Conservation (phyloP, 768 basidiomycete species). For the Lyophyllum shimeji region DNA sequence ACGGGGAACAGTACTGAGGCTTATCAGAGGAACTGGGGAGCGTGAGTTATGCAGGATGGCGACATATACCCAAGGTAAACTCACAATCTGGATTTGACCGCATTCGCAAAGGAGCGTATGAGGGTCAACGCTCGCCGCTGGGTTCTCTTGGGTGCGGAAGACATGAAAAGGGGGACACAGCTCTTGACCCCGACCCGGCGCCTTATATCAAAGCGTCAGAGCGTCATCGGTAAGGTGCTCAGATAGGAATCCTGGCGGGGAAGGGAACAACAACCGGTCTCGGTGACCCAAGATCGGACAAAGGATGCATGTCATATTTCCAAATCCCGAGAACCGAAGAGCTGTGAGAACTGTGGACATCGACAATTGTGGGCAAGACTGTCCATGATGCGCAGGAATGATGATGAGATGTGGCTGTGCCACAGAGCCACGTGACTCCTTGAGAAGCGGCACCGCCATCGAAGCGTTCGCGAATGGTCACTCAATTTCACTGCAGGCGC, state of each 20-base stretch:
- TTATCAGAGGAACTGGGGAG: slow-evolving; percentile 16
- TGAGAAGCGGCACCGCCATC: not conserved
- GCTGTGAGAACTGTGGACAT: not conserved
- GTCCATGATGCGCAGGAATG: too few relatives aligned
- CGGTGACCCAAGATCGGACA: slow-evolving; percentile 16
- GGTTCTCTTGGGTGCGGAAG: slow-evolving; percentile 40
- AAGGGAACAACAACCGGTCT: slow-evolving; percentile 16
- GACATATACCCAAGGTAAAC: slow-evolving; percentile 5
- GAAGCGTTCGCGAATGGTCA: not conserved
- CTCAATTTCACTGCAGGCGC: not conserved
- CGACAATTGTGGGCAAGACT: not conserved
- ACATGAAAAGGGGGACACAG: slow-evolving; percentile 14
- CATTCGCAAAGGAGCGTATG: slow-evolving; percentile 50
- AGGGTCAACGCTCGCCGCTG: slow-evolving; percentile 47
- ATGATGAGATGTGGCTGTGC: not conserved
- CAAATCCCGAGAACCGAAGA: slow-evolving; percentile 8
- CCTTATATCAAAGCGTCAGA: slow-evolving; percentile 17
- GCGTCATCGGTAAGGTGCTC: slow-evolving; percentile 7
- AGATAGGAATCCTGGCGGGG: slow-evolving; percentile 11
- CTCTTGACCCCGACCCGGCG: slow-evolving; percentile 1
- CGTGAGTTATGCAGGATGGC: not conserved
- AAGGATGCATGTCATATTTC: slow-evolving; percentile 12
- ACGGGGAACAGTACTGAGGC: slow-evolving; percentile 13
- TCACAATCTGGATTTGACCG: slow-evolving; percentile 40
- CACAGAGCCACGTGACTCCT: not conserved